Evolutionary conservation across 2,329 filamentous ascomycete species (phyloP).

Genomic region (Zymoseptoria ardabiliae): DNA sequence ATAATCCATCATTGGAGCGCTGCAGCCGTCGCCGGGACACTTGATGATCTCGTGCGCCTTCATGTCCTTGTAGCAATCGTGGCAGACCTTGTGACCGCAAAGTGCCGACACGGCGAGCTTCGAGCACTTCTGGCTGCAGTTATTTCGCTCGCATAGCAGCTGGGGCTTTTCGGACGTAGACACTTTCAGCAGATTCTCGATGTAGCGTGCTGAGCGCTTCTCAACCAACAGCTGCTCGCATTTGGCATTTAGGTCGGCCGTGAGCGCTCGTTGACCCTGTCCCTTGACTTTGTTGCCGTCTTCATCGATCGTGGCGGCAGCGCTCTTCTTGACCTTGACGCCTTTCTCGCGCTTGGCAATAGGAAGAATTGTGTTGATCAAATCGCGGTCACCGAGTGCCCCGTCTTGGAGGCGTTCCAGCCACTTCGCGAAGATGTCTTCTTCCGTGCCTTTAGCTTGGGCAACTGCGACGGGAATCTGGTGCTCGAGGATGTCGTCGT

Average conservation of each 20-base stretch:
- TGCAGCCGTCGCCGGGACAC: conserved; percentile 38
- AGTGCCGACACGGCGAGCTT: conserved; percentile 34
- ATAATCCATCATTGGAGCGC: conserved; percentile 30
- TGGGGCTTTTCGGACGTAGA: not conserved
- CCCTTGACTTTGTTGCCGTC: conserved; percentile 1
- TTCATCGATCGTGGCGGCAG: not conserved
- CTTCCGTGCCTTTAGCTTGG: conserved; percentile 5
- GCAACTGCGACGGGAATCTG: conserved; percentile 1
- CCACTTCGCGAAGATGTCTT: conserved; percentile 14
- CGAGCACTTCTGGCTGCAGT: conserved; percentile 1
- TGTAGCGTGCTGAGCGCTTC: conserved; percentile 20
- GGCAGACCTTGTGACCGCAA: conserved; percentile 49
- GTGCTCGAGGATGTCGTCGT: not conserved
- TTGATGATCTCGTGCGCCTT: conserved; percentile 21
- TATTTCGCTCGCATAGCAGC: conserved; percentile 4
- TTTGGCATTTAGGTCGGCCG: conserved; percentile 12
- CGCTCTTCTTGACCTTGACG: not conserved
- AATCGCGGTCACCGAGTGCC: conserved; percentile 23
- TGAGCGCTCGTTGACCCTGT: not conserved
- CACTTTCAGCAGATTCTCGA: conserved; percentile 6
- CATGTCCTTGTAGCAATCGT: conserved; percentile 29
- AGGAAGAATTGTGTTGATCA: conserved; percentile 18
- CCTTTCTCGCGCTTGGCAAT: not conserved
- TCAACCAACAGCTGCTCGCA: conserved; percentile 16
- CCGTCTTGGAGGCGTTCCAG: conserved; percentile 13